Percentiles rank a stretch among this genome's conserved stretches.
These are phyloP conservation scores for Capsella rubella DNA, from an alignment of 441 rosid species.

Conservation along the genomic window DNA sequence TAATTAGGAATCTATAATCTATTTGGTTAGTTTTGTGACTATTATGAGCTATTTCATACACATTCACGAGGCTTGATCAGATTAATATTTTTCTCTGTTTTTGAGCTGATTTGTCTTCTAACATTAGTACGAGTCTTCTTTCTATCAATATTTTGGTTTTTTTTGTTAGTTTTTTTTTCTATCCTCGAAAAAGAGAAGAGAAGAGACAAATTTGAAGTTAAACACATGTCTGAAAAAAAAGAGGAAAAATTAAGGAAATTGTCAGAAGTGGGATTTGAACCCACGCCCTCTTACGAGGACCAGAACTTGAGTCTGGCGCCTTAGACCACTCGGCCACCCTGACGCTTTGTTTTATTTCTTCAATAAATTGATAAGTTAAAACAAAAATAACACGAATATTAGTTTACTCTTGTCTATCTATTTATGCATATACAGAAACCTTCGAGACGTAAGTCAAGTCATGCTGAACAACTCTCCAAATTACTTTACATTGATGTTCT, in stretches of 20 bases:
- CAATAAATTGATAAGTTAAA: too few species aligned
- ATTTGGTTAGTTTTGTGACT: conserved; percentile 9
- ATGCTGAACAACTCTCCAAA: too few species aligned
- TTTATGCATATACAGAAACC: not conserved
- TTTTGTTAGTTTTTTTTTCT: too few species aligned
- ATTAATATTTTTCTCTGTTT: too few species aligned
- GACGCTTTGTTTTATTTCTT: conserved; percentile 33
- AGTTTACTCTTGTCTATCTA: too few species aligned
- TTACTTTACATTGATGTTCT: too few species aligned
- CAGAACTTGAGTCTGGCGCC: conserved; percentile 99
- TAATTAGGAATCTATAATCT: not conserved
- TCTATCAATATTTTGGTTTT: not conserved
- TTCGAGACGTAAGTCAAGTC: not conserved
- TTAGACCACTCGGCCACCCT: conserved; percentile 98
- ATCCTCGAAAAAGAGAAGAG: too few species aligned
- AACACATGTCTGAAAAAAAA: not conserved
- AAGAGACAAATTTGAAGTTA: not conserved
- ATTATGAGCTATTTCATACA: not conserved
- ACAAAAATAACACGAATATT: not conserved
- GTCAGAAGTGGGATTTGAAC: conserved; percentile 64
- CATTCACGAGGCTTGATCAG: not conserved
- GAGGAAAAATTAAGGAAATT: not conserved
- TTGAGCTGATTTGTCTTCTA: not conserved
- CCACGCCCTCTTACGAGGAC: conserved; percentile 87
- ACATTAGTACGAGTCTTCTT: not conserved